Conservation (phyloP, 2,329 filamentous ascomycete species). For the Fusarium zealandicum region DNA sequence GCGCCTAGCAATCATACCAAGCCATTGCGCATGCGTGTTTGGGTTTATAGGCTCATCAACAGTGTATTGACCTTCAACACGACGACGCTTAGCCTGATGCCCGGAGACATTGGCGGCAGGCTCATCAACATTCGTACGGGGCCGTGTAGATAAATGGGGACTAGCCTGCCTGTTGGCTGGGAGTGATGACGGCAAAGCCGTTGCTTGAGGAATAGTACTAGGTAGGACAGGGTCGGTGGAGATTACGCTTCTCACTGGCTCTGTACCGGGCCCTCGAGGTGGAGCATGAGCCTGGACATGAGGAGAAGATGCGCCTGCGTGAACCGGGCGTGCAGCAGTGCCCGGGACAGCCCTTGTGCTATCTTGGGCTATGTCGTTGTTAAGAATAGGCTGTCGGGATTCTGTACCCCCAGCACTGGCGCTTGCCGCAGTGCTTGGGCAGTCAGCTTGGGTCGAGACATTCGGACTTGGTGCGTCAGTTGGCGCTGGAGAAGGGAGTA, state of each 20-base stretch:
- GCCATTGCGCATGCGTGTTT: slow-evolving; percentile 14
- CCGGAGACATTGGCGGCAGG: not conserved
- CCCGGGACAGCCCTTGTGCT: slow-evolving; percentile 9
- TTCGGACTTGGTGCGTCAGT: slow-evolving; percentile 66
- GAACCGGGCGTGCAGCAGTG: slow-evolving; percentile 7
- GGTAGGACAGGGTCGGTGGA: not conserved
- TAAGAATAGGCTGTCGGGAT: slow-evolving; percentile 9
- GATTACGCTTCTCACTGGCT: slow-evolving; percentile 1
- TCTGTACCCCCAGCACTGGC: slow-evolving; percentile 14
- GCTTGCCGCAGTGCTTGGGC: slow-evolving; percentile 40
- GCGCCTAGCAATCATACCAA: slow-evolving; percentile 19
- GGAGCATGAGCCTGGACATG: slow-evolving; percentile 6
- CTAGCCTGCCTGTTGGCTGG: not conserved
- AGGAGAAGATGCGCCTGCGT: not conserved
- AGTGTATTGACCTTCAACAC: slow-evolving; percentile 7
- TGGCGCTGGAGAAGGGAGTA: slow-evolving; percentile 68
- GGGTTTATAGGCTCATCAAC: not conserved
- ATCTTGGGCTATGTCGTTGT: slow-evolving; percentile 18
- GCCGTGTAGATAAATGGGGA: not conserved
- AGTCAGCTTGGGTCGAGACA: slow-evolving; percentile 45
- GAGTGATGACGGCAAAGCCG: not conserved
- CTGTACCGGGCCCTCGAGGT: not conserved
- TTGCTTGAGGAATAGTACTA: slow-evolving; percentile 2
- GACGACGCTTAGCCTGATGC: slow-evolving; percentile 25
- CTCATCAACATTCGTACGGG: slow-evolving; percentile 2